These are phyloP conservation scores for Coemansia sp. DNA, from an alignment of 192 early-diverging fungal genomes.

Conservation along the genomic window DNA sequence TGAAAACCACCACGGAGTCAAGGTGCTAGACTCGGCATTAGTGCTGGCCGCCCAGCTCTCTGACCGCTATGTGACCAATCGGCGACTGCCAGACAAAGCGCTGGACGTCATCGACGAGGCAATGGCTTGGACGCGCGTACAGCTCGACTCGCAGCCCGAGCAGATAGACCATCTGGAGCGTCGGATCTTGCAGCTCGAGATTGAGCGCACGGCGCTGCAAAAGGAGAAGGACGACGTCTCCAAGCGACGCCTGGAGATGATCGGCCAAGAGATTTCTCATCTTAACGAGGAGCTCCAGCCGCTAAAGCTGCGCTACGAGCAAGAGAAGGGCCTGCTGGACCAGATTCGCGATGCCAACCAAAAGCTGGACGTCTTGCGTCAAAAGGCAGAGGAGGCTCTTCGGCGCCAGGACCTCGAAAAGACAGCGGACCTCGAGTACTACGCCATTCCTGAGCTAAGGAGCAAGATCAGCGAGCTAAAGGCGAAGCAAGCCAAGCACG, in stretches of 20 bases:
- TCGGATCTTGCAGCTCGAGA: constrained; percentile 88
- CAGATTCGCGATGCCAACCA: constrained; percentile 83
- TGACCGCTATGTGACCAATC: constrained; percentile 77
- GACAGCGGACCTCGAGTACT: constrained; percentile 94
- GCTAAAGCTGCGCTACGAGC: constrained; percentile 81
- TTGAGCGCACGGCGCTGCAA: constrained; percentile 90
- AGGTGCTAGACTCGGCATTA: constrained; percentile 69
- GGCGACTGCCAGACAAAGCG: constrained; percentile 80
- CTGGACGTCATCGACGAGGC: constrained; percentile 94
- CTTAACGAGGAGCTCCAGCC: constrained; percentile 89
- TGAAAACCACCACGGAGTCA: constrained; percentile 79
- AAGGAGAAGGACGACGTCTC: constrained; percentile 91
- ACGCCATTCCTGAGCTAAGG: constrained; percentile 89
- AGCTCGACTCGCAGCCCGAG: constrained; percentile 97
- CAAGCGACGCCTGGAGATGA: constrained; percentile 75
- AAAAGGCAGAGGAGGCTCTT: constrained; percentile 86
- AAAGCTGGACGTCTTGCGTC: constrained; percentile 86
- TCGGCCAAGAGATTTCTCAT: constrained; percentile 80
- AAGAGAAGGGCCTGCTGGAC: constrained; percentile 86
- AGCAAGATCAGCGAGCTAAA: constrained; percentile 75
- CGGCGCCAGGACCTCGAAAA: constrained; percentile 78
- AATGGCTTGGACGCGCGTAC: constrained; percentile 92
- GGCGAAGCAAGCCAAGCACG: constrained; percentile 65
- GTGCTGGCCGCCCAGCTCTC: constrained; percentile 75
- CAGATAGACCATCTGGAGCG: constrained; percentile 95